These are phyloP conservation scores for Rhododendron mucronatum DNA, from an alignment of 148 eudicot species.

Conservation along the genomic window DNA sequence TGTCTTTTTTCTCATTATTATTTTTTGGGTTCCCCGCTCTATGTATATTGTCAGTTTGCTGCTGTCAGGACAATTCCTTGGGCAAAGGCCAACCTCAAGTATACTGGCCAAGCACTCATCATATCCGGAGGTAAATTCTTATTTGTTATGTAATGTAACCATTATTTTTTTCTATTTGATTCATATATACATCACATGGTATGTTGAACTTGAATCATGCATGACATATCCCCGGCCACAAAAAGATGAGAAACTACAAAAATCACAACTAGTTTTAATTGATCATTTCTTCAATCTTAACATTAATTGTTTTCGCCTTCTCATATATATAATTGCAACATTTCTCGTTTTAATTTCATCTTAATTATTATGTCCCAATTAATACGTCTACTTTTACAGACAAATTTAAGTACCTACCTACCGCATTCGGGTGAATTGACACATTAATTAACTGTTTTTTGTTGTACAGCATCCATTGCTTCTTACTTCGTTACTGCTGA, in stretches of 20 bases:
- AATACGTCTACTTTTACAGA: background rate
- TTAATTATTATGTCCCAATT: background rate
- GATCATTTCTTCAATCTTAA: background rate
- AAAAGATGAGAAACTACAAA: background rate
- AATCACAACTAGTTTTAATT: background rate
- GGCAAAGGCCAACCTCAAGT: constrained; percentile 89
- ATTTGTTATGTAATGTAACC: no score
- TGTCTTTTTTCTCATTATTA: background rate
- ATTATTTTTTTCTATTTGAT: no score
- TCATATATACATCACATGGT: no score
- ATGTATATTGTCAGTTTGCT: constrained; percentile 34
- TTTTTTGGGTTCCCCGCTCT: background rate
- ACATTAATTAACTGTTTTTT: background rate
- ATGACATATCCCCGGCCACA: no score
- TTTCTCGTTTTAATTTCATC: background rate
- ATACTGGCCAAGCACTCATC: constrained; percentile 88
- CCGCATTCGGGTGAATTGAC: background rate
- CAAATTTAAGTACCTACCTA: background rate
- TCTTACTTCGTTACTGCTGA: constrained; percentile 83
- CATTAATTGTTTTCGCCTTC: background rate
- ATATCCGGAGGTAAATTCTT: constrained; percentile 23
- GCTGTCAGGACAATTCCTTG: constrained; percentile 69
- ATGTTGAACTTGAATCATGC: no score
- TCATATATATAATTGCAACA: background rate
- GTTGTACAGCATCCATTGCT: constrained; percentile 68